Conservation (phyloP, 169 alveolate species). For the Perkinsus marinus region DNA sequence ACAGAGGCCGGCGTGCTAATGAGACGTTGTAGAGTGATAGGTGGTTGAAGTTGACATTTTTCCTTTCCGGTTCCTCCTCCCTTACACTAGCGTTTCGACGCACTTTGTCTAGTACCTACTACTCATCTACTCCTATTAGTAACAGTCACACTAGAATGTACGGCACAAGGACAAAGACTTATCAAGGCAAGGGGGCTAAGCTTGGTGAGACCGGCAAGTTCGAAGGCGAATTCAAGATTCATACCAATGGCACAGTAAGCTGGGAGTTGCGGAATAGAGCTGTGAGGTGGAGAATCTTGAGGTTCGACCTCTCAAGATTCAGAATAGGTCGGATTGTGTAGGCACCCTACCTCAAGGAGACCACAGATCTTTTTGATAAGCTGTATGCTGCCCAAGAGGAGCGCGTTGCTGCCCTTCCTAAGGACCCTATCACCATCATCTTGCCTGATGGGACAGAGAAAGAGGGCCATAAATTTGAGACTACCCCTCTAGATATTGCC, state of each 20-base stretch:
- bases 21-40: background rate
- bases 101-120: background rate
- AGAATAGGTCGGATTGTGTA: background rate
- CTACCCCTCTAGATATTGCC: conserved; percentile 80
- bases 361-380: conserved; percentile 13
- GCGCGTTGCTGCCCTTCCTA: conserved; percentile 28
- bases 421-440: conserved; percentile 60
- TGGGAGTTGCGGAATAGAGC: background rate
- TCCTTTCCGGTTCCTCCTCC: background rate
- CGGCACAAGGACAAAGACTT: background rate
- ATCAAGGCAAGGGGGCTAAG: background rate
- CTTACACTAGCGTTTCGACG: background rate
- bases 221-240: background rate
- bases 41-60: background rate
- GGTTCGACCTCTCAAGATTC: background rate
- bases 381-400: conserved; percentile 21
- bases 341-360: conserved; percentile 1
- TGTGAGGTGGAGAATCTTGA: background rate
- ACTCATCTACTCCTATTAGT: no score
- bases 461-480: conserved; percentile 67
- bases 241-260: background rate
- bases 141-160: background rate
- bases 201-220: background rate
- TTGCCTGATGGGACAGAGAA: conserved; percentile 71
- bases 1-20: background rate